Base-by-base conservation (phyloP, 345 rosid species). In the Combretum micranthum region DNA sequence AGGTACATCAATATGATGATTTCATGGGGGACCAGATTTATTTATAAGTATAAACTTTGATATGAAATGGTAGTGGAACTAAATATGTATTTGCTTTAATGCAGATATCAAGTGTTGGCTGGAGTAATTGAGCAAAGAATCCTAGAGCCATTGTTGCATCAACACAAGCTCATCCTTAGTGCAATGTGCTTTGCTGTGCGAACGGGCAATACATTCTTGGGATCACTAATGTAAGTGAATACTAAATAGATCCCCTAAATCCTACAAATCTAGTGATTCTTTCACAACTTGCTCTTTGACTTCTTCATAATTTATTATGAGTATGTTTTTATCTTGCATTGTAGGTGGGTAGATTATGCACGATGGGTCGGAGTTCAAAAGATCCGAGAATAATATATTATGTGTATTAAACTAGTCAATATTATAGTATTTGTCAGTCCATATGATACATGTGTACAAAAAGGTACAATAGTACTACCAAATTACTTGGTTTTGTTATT, bases 261-360 rank as follows among this genome's bases (percentile, higher is more conserved):
- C 21, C 26, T 14, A 9, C 19, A 22, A 51, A 14, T 32, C 10
- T 32, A 32, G 39, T 32, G 39, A 4, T 47, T 66, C 15, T 47
- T 13, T 19, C 2, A 39, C 2, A 39, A 20, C 62, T 48, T 43
- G 12, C 42, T 5, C n/a, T n/a, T n/a, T n/a, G n/a, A n/a, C n/a
- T n/a, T n/a, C 39, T 49, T 12, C 60, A 7, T 61, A 42, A 4
- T 42, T 51, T 15, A 15, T 43, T 26, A n/a, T n/a, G n/a, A 15
- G 44, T 23, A 19, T 49, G 42, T 50, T 26, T n/a, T 50, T 17
- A 12, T 16, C 12, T 37, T 22, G 12, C 53, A 21, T 39, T 21
- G 23, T 80, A 86, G 95, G 86, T 86, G 90, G 95, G 87, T 83
- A 68, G 95, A 86, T 67, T 83, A 77, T 70, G 90, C 87, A 9